Evolutionary conservation across 495 filamentous ascomycete genomes (phyloP).

Genomic region (Podospora sp.): DNA sequence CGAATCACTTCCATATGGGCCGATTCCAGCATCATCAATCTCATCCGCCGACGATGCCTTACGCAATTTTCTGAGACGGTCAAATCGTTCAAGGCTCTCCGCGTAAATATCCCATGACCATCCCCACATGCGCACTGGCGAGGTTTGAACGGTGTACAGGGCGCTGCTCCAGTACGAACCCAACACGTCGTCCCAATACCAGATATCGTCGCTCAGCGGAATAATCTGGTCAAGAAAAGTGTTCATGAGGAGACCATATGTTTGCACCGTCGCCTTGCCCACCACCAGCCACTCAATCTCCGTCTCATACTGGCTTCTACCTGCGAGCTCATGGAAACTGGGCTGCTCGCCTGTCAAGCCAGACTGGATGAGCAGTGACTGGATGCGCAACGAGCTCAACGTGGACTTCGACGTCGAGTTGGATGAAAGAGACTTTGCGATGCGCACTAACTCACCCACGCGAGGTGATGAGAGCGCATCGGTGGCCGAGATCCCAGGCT

Average conservation of each 20-base stretch:
- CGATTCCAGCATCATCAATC: background rate
- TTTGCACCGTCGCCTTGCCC: constrained; percentile 82
- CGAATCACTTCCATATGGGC: background rate
- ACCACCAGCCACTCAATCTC: constrained; percentile 88
- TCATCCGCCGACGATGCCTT: background rate
- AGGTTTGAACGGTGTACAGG: constrained; percentile 80
- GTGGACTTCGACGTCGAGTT: constrained; percentile 59
- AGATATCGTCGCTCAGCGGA: constrained; percentile 78
- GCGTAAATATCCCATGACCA: constrained; percentile 65
- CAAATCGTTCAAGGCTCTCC: constrained; percentile 55
- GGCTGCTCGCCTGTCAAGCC: constrained; percentile 34
- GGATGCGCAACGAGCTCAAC: constrained; percentile 56
- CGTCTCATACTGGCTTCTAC: constrained; percentile 55
- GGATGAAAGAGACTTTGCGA: constrained; percentile 70
- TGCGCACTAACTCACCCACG: constrained; percentile 57
- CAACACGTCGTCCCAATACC: constrained; percentile 89
- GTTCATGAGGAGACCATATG: constrained; percentile 75
- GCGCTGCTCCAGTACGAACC: constrained; percentile 69
- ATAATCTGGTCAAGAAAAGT: constrained; percentile 77
- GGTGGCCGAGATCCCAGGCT: constrained; percentile 16
- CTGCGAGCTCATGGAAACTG: constrained; percentile 26
- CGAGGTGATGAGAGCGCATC: constrained; percentile 41
- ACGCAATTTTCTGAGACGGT: constrained; percentile 27
- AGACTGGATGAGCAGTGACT: constrained; percentile 61
- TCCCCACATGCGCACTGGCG: constrained; percentile 68